These are phyloP conservation scores for Aspergillus sclerotiicarbonarius DNA, from an alignment of 495 filamentous ascomycete species.

Conservation along the genomic window DNA sequence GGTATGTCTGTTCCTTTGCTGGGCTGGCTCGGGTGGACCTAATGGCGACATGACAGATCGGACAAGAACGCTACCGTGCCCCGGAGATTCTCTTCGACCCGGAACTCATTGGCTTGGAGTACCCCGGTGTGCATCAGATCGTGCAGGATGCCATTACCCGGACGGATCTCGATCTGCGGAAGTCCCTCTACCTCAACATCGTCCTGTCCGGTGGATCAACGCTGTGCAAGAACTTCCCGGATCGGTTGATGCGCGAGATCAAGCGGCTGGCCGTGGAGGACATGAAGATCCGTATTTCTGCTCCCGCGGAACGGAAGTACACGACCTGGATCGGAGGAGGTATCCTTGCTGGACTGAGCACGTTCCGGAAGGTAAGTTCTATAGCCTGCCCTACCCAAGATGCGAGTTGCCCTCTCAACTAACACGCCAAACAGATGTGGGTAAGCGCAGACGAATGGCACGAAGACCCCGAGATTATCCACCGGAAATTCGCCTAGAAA, in stretches of 20 bases:
- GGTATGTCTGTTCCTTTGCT: slow-evolving; percentile 44
- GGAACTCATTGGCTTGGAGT: slow-evolving; percentile 94
- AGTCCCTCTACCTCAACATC: slow-evolving; percentile 91
- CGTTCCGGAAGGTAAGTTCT: slow-evolving; percentile 90
- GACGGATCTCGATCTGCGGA: slow-evolving; percentile 96
- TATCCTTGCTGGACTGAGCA: slow-evolving; percentile 94
- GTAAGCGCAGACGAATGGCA: slow-evolving; percentile 99
- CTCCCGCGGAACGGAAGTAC: slow-evolving; percentile 95
- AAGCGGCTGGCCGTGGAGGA: slow-evolving; percentile 93
- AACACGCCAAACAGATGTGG: slow-evolving; percentile 73
- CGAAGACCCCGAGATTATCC: slow-evolving; percentile 97
- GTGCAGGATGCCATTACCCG: slow-evolving; percentile 94
- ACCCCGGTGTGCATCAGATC: slow-evolving; percentile 95
- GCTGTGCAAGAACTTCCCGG: slow-evolving; percentile 90
- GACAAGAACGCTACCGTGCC: slow-evolving; percentile 88
- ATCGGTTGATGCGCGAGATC: slow-evolving; percentile 86
- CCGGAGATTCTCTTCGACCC: slow-evolving; percentile 98
- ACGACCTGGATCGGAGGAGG: slow-evolving; percentile 98
- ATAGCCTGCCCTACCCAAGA: neutral
- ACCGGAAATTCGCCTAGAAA: slow-evolving; percentile 84
- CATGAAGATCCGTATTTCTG: slow-evolving; percentile 99
- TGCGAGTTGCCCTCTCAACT: neutral
- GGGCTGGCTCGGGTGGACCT: neutral
- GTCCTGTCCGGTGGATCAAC: slow-evolving; percentile 95
- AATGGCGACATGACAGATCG: slow-evolving; percentile 53